Evolutionary conservation across 176 grass and related monocot species (phyloP), one percentile per base, ranked within the genome.

Genomic region (Zea luxurians): DNA sequence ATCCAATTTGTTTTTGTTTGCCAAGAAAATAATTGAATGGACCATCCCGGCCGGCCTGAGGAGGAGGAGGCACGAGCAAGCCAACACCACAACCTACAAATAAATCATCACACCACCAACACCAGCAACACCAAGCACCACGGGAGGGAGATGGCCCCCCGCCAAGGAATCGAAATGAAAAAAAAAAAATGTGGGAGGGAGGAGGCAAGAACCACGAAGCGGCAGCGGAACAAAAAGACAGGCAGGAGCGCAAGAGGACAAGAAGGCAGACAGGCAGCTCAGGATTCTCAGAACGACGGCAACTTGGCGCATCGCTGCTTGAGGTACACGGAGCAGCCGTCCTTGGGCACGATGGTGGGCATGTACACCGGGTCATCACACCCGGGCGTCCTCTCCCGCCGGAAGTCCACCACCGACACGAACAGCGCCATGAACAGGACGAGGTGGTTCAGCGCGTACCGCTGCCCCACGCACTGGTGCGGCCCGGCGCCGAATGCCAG

Each of bases 381-480:
- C 9, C 83, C 85, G 13, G 81, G 80, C 37, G 76, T 82, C 41
- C 15, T 78, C 44, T 90, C 76, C 7, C 91, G 80, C 53, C 75
- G 55, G 91, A 97, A 97, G 17, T 94, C 87, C 38, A 88, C 48
- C 10, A 94, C 62, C 6, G 91, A 86, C 4, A 75, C 85, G 81
- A 97, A 93, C 0, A 97, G 73, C 9, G 91, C 89, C 15, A 97
- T 72, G 94, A 97, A 97, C 7, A 97, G 74, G 15, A 90, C 82
- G 46, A 97, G 85, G 79, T 97, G 91, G 74, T 90, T 97, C 0
- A 97, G 86, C 16, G 94, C 94, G 81, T 97, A 97, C n/a, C 87
- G 87, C 76, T 97, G 91, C 2, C 94, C 94, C 17, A 90, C 54
- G 86, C 94, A 97, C 80, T 90, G 94, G 94, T 97, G 94, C 36